Base-by-base conservation (phyloP, 495 filamentous ascomycete species). In the Haplographium delicatum region DNA sequence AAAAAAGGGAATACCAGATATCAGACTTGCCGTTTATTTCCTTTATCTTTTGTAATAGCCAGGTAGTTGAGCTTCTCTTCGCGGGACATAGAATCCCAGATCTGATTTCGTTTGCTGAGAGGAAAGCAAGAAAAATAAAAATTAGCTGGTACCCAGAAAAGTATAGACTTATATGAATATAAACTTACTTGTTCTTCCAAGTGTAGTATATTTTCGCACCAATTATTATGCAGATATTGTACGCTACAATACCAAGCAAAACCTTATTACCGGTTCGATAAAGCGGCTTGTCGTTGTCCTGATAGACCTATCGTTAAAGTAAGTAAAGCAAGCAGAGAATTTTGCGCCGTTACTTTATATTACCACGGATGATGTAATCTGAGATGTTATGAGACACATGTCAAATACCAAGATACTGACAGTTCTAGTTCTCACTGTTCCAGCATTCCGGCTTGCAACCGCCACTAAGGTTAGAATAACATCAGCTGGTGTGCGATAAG, bases 191-290 rank as follows among this genome's bases (percentile, higher is more conserved):
- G 56, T 88, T 89, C n/a, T 76, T 69, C 69, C 69, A 74, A 1
- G 74, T 56, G 52, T 86, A 89, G 58, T 83, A 88, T 3, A 64
- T 50, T 60, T 84, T 87, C 7, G 77, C 70, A 0, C 58, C 56
- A 25, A 82, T 47, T 44, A 83, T 81, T 13, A 86, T 53, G 1
- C 72, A 34, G 7, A 85, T 62, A 48, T 81, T 82, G 19, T 69
- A 74, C 0, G 62, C 59, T 2, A 72, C 57, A 16, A 88, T 58
- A 7, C 62, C 79, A 27, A 88, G 71, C 15, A 88, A 67, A 5
- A 84, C 75, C 24, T 74, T 78, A 59, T 88, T 89, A 5, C 85
- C 85, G 1, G 68, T 71, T 33, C 72, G 76, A 49, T 89, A 87
- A 15, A 76, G 64, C 0, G 84, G 84, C 48, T 79, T 79, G 58